phyloP scores from a whole-genome alignment of 345 rosid genomes.

The Gossypium arboreum region DNA sequence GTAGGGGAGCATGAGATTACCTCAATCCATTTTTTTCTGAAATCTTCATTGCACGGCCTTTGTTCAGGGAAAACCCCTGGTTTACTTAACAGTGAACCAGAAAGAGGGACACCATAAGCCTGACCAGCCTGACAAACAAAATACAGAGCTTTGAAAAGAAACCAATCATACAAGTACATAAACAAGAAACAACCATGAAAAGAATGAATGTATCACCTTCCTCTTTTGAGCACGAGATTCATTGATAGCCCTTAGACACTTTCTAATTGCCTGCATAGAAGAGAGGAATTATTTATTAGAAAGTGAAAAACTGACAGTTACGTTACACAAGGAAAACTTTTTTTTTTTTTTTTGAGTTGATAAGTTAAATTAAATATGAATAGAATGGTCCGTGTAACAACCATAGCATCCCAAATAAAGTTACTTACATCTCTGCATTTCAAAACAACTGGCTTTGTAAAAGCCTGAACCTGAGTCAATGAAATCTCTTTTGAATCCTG shows the following conservation, averaged over 20 bases:
- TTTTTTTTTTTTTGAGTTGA: not conserved
- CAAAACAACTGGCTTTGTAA: slow-evolving; percentile 55
- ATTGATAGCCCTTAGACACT: slow-evolving; percentile 85
- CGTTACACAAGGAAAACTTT: not conserved
- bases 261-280: slow-evolving; percentile 66
- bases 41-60: slow-evolving; percentile 72
- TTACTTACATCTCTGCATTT: slow-evolving; percentile 87
- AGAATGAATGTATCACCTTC: slow-evolving; percentile 43
- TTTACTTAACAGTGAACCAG: slow-evolving; percentile 73
- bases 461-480: slow-evolving; percentile 53
- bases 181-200: not conserved
- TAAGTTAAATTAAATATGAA: not conserved
- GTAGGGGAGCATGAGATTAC: slow-evolving; percentile 29
- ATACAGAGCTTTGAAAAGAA: not conserved
- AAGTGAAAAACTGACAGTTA: not conserved
- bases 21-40: slow-evolving; percentile 94
- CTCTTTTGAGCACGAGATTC: slow-evolving; percentile 97
- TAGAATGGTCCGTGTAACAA: not conserved
- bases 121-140: slow-evolving; percentile 75
- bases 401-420: slow-evolving; percentile 17
- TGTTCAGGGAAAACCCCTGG: slow-evolving; percentile 84
- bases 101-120: slow-evolving; percentile 93
- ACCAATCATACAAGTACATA: not conserved
- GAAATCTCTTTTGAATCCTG: slow-evolving; percentile 85
- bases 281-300: slow-evolving; percentile 12